Conservation (phyloP, 805 yeast species). For the Teunomyces cretensis region DNA sequence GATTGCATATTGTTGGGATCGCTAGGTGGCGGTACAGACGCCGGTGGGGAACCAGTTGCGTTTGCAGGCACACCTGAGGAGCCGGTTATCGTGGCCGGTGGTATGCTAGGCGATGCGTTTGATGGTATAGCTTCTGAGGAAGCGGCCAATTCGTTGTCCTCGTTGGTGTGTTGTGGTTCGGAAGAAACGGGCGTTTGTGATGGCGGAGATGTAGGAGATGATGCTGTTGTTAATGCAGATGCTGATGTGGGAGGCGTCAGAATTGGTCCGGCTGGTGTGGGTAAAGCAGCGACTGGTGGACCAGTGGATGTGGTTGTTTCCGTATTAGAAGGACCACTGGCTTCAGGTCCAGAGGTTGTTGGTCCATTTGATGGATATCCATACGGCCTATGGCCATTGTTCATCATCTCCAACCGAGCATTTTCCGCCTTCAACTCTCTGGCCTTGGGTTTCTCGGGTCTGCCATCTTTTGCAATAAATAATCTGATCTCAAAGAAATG, state of each 20-base stretch:
- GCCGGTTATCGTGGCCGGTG: not conserved
- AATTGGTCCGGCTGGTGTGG: not conserved
- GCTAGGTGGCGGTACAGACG: constrained; percentile 3
- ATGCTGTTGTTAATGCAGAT: not conserved
- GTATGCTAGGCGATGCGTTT: no score
- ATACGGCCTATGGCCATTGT: not conserved
- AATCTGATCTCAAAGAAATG: constrained; percentile 75
- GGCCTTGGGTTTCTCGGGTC: constrained; percentile 29
- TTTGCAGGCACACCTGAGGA: not conserved
- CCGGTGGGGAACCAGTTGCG: no score
- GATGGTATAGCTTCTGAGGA: no score
- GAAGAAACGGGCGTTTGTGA: not conserved
- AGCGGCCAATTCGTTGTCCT: no score
- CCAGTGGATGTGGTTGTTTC: not conserved
- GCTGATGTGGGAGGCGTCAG: not conserved
- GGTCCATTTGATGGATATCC: not conserved
- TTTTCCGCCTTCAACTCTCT: constrained; percentile 7
- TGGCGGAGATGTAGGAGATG: not conserved
- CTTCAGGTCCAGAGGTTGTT: not conserved
- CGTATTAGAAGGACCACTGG: not conserved
- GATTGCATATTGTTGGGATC: constrained; percentile 45
- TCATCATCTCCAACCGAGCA: constrained; percentile 9
- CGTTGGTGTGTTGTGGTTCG: no score
- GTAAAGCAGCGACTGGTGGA: no score
- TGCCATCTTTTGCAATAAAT: constrained; percentile 83